These are phyloP conservation scores for Neonectria sp. DNA, from an alignment of 2,329 filamentous ascomycete genomes.

Conservation along the genomic window DNA sequence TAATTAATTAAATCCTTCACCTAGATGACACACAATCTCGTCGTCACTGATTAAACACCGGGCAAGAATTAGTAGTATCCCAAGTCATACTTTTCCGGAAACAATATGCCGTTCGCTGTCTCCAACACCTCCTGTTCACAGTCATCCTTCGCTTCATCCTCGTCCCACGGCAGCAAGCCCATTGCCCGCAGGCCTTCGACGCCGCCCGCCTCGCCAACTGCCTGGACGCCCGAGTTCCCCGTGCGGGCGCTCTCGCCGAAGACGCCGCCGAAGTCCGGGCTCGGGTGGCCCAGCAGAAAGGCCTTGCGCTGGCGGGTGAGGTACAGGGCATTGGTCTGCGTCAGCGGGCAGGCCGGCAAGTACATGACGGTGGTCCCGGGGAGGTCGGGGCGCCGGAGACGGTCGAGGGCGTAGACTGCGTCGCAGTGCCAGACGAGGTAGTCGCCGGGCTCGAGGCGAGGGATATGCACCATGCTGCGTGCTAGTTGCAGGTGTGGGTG, in stretches of 20 bases:
- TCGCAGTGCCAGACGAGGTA: conserved; percentile 84
- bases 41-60: background rate
- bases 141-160: conserved; percentile 52
- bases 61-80: conserved; percentile 17
- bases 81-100: conserved; percentile 56
- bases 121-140: conserved; percentile 53
- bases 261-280: conserved; percentile 57
- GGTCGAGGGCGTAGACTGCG: conserved; percentile 79
- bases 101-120: conserved; percentile 58
- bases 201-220: conserved; percentile 58
- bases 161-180: conserved; percentile 60
- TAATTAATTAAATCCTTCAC: background rate
- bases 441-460: conserved; percentile 78
- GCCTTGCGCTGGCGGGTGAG: conserved; percentile 59
- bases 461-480: conserved; percentile 78
- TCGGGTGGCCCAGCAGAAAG: conserved; percentile 58
- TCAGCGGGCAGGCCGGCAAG: conserved; percentile 59
- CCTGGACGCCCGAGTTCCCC: conserved; percentile 54
- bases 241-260: conserved; percentile 53
- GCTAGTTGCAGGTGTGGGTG: conserved; percentile 79
- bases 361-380: conserved; percentile 53
- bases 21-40: conserved; percentile 10
- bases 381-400: conserved; percentile 39
- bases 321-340: conserved; percentile 60
- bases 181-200: conserved; percentile 58